Conservation (phyloP, 495 filamentous ascomycete species). For the Penicillium silybi region DNA sequence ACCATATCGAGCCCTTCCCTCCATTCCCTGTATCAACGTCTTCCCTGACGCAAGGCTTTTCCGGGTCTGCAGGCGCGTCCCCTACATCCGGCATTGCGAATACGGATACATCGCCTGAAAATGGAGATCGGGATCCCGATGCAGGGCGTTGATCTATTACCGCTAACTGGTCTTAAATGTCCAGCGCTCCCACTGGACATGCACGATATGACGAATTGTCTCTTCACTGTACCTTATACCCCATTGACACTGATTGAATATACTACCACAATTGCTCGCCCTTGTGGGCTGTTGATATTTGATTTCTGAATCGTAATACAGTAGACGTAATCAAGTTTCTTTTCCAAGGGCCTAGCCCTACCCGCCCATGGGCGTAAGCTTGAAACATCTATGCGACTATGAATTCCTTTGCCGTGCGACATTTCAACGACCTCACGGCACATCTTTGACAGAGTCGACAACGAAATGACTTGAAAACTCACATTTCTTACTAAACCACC, state of each 20-base stretch:
- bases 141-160: neutral
- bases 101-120: neutral
- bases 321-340: too few relatives aligned
- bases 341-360: too few relatives aligned
- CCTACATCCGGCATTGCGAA: conserved; percentile 10
- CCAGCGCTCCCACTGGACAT: conserved; percentile 2
- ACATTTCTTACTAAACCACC: too few relatives aligned
- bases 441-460: too few relatives aligned
- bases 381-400: too few relatives aligned
- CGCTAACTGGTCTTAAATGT: neutral
- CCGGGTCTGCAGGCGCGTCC: conserved; percentile 1
- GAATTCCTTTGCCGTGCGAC: too few relatives aligned
- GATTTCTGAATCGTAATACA: too few relatives aligned
- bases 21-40: conserved; percentile 20
- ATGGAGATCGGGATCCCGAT: neutral
- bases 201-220: conserved; percentile 33
- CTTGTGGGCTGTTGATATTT: neutral
- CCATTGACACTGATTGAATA: conserved; percentile 4
- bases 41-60: conserved; percentile 2
- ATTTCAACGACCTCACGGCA: too few relatives aligned
- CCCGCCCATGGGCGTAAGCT: too few relatives aligned
- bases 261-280: neutral
- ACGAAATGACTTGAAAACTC: too few relatives aligned
- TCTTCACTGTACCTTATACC: conserved; percentile 22
- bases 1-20: conserved; percentile 40